Percentiles rank a stretch among this genome's conserved stretches.
These are phyloP conservation scores for Hansenula sp. DNA, from an alignment of 1,139 yeast species.

Conservation along the genomic window DNA sequence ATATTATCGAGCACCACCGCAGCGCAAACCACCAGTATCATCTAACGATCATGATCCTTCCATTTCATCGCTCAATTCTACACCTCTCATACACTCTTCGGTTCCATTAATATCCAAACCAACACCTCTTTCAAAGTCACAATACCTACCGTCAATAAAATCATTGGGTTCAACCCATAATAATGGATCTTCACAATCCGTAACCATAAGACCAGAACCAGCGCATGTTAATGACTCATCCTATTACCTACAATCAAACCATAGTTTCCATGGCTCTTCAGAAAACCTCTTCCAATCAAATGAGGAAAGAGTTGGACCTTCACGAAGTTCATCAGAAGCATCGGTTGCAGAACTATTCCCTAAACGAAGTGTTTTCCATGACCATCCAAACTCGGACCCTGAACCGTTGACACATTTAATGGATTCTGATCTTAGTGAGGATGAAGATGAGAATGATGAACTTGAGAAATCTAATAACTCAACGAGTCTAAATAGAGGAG, in stretches of 20 bases:
- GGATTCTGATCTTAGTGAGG: conserved; percentile 2
- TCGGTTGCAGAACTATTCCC: background rate
- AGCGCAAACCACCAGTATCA: background rate
- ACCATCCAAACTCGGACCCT: background rate
- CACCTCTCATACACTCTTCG: background rate
- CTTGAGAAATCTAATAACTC: background rate
- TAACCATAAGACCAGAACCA: conserved; percentile 2
- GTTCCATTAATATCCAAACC: background rate
- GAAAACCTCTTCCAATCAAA: background rate
- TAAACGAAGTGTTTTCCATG: background rate
- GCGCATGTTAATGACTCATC: background rate
- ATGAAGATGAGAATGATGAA: conserved; percentile 3
- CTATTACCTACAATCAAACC: background rate
- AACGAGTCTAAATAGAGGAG: background rate
- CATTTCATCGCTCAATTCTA: background rate
- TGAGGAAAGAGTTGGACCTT: background rate
- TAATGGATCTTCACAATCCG: background rate
- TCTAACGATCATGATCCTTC: background rate
- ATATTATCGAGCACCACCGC: background rate
- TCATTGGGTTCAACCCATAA: background rate
- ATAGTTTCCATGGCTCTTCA: background rate
- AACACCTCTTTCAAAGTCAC: background rate
- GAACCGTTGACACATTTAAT: background rate
- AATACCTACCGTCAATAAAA: background rate
- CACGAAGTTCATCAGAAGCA: background rate